These are phyloP conservation scores for Grosmannia penicillata DNA, from an alignment of 2,329 filamentous ascomycete genomes.

Conservation along the genomic window DNA sequence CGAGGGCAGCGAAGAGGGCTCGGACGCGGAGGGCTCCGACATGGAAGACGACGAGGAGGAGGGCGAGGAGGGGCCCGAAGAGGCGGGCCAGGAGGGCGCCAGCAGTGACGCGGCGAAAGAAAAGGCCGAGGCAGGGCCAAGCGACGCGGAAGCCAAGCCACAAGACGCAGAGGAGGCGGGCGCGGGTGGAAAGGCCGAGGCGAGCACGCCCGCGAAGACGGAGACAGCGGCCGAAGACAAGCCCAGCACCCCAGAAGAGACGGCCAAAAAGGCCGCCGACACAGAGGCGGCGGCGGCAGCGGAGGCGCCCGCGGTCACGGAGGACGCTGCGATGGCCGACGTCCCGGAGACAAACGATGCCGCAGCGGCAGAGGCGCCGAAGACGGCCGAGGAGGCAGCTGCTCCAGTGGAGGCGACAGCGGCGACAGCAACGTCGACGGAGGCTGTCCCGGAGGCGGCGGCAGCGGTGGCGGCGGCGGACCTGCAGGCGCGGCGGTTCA, in stretches of 20 bases:
- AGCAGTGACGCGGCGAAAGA: constrained; percentile 1
- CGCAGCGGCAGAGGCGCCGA: background rate
- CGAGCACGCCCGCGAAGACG: background rate
- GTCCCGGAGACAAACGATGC: constrained; percentile 4
- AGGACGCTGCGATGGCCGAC: constrained; percentile 1
- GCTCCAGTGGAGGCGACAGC: constrained; percentile 3
- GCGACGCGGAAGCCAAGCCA: background rate
- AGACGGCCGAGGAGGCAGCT: background rate
- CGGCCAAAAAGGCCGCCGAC: background rate
- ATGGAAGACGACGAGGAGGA: constrained; percentile 10
- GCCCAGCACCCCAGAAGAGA: background rate
- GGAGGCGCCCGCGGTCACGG: constrained; percentile 2
- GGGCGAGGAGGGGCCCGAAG: constrained; percentile 4
- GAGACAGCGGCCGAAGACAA: background rate
- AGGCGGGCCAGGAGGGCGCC: too few species aligned
- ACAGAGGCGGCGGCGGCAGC: constrained; percentile 5
- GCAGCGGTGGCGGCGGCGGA: constrained; percentile 6
- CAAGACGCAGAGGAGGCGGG: constrained; percentile 1
- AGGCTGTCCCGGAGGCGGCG: constrained; percentile 9
- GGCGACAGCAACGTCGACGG: constrained; percentile 1
- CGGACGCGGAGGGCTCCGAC: constrained; percentile 7
- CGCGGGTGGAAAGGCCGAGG: background rate
- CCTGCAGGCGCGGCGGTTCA: constrained; percentile 10
- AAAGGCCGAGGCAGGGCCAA: background rate
- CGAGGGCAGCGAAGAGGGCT: constrained; percentile 8